These are phyloP conservation scores for Trichoderma sp. DNA, from an alignment of 2,329 filamentous ascomycete genomes.

Conservation along the genomic window DNA sequence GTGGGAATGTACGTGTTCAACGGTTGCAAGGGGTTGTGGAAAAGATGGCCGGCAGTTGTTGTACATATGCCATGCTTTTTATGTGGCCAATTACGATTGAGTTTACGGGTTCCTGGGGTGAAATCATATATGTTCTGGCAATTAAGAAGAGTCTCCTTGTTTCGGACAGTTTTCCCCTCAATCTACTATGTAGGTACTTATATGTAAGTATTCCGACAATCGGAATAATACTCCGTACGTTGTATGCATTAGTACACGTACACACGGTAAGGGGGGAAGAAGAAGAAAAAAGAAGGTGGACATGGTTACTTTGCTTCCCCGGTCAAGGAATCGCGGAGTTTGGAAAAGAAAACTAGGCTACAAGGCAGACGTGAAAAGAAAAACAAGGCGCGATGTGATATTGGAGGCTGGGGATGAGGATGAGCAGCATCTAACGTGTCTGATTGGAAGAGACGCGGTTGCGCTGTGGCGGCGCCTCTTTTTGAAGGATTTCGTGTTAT, in stretches of 20 bases:
- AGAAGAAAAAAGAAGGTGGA: background rate
- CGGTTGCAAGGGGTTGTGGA: background rate
- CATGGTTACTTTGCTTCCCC: background rate
- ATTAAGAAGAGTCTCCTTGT: background rate
- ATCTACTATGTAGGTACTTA: background rate
- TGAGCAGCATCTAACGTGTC: background rate
- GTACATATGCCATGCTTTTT: background rate
- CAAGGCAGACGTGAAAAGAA: conserved; percentile 8
- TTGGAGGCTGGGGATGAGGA: background rate
- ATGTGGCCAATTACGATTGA: background rate
- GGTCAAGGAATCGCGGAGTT: background rate
- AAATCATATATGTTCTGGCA: background rate
- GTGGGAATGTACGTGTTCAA: background rate
- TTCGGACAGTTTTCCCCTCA: background rate
- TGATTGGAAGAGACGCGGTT: conserved; percentile 10
- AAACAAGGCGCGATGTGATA: background rate
- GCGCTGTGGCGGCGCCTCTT: conserved; percentile 20
- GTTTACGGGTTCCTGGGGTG: background rate
- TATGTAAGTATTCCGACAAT: background rate
- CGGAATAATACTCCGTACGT: conserved; percentile 2
- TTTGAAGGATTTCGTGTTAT: conserved; percentile 10
- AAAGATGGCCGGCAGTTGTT: background rate
- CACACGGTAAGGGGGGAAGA: background rate
- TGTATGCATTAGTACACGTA: background rate
- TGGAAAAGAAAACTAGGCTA: background rate